phyloP scores from a whole-genome alignment of 192 early-diverging fungal genomes.

The Cetraspora pellucida region DNA sequence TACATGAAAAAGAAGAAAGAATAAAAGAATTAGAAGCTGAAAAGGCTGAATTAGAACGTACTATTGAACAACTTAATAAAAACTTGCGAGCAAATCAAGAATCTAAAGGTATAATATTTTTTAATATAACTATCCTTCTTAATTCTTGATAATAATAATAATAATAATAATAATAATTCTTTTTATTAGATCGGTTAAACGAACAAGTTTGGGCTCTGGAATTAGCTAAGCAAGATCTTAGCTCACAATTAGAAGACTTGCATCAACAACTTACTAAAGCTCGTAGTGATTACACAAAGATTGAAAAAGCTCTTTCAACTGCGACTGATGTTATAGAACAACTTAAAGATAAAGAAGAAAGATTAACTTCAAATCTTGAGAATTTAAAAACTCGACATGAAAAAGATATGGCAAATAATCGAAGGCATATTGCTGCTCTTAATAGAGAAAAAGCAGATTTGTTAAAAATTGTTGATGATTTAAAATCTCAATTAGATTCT shows the following conservation, averaged over 20 bases:
- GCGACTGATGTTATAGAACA: constrained; percentile 61
- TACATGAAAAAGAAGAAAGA: constrained; percentile 49
- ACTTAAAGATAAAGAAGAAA: constrained; percentile 62
- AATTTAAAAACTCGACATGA: constrained; percentile 61
- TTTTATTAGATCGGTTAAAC: constrained; percentile 51
- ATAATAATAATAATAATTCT: not conserved
- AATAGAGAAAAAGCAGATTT: constrained; percentile 66
- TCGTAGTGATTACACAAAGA: constrained; percentile 57
- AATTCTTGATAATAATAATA: constrained; percentile 16
- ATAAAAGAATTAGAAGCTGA: constrained; percentile 52
- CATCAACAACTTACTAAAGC: constrained; percentile 49
- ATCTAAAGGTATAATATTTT: constrained; percentile 50
- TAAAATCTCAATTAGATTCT: constrained; percentile 38
- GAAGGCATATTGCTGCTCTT: constrained; percentile 53
- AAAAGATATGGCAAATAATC: constrained; percentile 60
- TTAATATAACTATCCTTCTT: too few species aligned
- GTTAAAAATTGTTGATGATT: constrained; percentile 57
- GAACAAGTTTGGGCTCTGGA: constrained; percentile 61
- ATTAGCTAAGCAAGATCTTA: constrained; percentile 53
- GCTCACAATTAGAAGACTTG: constrained; percentile 45
- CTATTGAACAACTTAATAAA: constrained; percentile 51
- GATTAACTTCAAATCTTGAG: constrained; percentile 45
- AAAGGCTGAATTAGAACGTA: constrained; percentile 55
- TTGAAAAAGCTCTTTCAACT: constrained; percentile 52
- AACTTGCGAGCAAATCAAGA: constrained; percentile 57